Conservation (phyloP, 148 eudicot genomes). For the Diospyros kaki region DNA sequence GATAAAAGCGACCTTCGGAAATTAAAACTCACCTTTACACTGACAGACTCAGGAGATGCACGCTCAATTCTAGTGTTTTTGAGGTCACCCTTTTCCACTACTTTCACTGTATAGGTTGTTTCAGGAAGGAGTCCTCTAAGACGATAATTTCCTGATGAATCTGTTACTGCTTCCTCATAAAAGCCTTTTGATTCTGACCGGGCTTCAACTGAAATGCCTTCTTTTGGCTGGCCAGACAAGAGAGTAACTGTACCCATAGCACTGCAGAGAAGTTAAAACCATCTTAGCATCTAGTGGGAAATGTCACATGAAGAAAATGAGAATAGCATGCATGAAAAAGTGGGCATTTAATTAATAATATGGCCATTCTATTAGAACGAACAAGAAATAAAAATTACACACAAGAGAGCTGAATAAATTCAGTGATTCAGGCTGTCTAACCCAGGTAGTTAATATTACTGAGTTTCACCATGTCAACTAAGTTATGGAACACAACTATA, state of each 20-base stretch:
- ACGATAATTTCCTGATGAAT: slow-evolving; percentile 83
- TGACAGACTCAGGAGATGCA: slow-evolving; percentile 73
- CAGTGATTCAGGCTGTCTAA: neutral
- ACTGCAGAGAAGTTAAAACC: slow-evolving; percentile 36
- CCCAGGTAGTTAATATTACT: neutral
- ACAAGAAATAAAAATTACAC: neutral
- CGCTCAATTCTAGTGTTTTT: slow-evolving; percentile 63
- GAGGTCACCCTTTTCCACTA: slow-evolving; percentile 55
- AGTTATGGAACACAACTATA: too few species aligned
- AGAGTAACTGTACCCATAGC: slow-evolving; percentile 80
- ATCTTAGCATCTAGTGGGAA: slow-evolving; percentile 4
- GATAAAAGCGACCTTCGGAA: neutral
- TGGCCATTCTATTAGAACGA: neutral
- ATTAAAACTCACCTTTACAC: slow-evolving; percentile 48
- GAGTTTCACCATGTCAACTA: too few species aligned
- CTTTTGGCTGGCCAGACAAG: slow-evolving; percentile 89
- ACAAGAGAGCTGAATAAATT: neutral
- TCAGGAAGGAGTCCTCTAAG: slow-evolving; percentile 90
- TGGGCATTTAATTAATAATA: neutral
- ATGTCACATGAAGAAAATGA: neutral
- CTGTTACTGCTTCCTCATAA: slow-evolving; percentile 89
- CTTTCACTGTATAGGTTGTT: slow-evolving; percentile 63
- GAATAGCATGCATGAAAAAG: neutral
- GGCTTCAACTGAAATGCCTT: slow-evolving; percentile 86
- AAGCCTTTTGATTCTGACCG: slow-evolving; percentile 79